A percentile compares a stretch with the other conserved stretches of the same genome.
Evolutionary conservation across 2,329 filamentous ascomycete genomes (phyloP).

Genomic region (Aspergillus cejpii): DNA sequence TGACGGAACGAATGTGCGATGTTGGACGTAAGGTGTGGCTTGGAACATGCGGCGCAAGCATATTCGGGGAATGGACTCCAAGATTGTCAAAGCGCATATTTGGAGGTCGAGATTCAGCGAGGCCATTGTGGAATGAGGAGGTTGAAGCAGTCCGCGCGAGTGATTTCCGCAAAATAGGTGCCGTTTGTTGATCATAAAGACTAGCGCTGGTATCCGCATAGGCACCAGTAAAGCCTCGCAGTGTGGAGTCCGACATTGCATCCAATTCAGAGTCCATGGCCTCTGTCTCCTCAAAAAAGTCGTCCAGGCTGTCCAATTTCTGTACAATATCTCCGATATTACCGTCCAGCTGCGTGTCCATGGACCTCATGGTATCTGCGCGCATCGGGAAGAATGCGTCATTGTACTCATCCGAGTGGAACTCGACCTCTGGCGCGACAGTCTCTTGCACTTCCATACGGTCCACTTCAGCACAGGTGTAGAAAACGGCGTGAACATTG

Average conservation of each 20-base stretch:
- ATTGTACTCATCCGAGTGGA: constrained; percentile 80
- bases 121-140: constrained; percentile 78
- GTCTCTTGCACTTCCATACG: constrained; percentile 54
- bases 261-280: constrained; percentile 52
- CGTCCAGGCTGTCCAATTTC: constrained; percentile 70
- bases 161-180: constrained; percentile 82
- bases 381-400: constrained; percentile 72
- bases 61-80: constrained; percentile 45
- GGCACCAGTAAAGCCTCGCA: constrained; percentile 52
- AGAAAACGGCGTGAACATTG: constrained; percentile 94
- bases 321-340: constrained; percentile 77
- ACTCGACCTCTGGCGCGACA: constrained; percentile 80
- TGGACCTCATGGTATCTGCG: constrained; percentile 87
- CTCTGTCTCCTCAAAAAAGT: constrained; percentile 68
- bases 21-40: constrained; percentile 51
- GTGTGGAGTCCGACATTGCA: constrained; percentile 31
- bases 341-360: constrained; percentile 56
- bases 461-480: constrained; percentile 71
- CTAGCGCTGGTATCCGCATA: constrained; percentile 68
- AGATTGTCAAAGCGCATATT: constrained; percentile 47
- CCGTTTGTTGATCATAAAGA: constrained; percentile 86
- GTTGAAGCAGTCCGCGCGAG: constrained; percentile 63
- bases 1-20: constrained; percentile 75
- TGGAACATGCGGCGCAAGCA: constrained; percentile 31
- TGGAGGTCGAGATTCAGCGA: constrained; percentile 63